Evolutionary conservation across 352 stramenopile species (phyloP), one percentile per base, ranked within the genome.

Genomic region (Pythium volutum): DNA sequence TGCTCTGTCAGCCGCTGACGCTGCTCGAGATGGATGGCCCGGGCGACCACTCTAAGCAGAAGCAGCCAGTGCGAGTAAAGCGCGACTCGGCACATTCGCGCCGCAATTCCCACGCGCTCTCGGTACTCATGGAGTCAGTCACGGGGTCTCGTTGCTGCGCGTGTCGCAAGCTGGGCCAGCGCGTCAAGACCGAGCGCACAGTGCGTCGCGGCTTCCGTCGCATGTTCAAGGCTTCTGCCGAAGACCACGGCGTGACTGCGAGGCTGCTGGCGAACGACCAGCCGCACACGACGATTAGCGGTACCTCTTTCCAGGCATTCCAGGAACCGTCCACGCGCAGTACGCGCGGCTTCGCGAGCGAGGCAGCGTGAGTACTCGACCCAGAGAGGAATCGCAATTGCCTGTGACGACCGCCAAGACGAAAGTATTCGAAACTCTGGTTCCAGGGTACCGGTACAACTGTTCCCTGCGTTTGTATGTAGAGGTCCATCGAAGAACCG

Each of bases 91-190:
- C 36, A 43, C 16, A n/a, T 7, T 9, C 11, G 16, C 36, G 36
- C 5, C 36, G 36, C 9, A 43, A n/a, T 22, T 16, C 0, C 39
- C 51, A 18, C 4, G 12, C 38, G 36, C 36, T 58, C 34, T 14
- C 34, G 45, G 34, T 26, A 16, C 12, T 48, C 8, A 58, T 47
- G 51, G 25, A 58, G 23, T 36, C 31, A 36, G 31, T 36, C 1
- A 36, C 31, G 31, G 31, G 31, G 2, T 7, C 31, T 36, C 26
- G 31, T 8, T 36, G 25, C 20, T 77, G 70, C 18, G 45, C 58
- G 23, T 77, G 70, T 43, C 62, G 50, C 3, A 64, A 68, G 36
- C 66, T 76, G 1, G 69, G 61, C 10, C 69, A 74, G 64, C 57
- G 64, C 1, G 18, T 76, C 23, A 61, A 68, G 51, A 66, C 49